Evolutionary conservation across 768 basidiomycete genomes (phyloP).

Genomic region (Xerocomellus chrysenteron): DNA sequence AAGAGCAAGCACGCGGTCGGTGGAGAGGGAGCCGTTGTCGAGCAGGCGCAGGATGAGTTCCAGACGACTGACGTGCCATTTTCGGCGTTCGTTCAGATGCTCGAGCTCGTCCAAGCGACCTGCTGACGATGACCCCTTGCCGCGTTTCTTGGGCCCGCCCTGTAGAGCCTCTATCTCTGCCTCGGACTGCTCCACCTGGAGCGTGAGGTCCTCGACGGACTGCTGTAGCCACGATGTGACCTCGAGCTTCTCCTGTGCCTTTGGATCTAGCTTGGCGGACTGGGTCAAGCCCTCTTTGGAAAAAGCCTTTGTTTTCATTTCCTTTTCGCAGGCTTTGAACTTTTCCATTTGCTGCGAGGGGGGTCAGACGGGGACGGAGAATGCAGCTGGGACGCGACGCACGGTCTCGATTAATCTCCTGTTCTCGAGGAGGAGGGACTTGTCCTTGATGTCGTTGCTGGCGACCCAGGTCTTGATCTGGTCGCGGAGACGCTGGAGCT

Average conservation of each 20-base stretch:
- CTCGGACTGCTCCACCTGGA: slow-evolving; percentile 92
- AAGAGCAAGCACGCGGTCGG: slow-evolving; percentile 76
- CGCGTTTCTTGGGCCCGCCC: slow-evolving; percentile 80
- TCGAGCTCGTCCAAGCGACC: slow-evolving; percentile 85
- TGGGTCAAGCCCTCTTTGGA: slow-evolving; percentile 97
- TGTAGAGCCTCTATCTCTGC: slow-evolving; percentile 91
- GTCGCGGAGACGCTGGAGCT: slow-evolving; percentile 78
- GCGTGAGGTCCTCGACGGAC: slow-evolving; percentile 87
- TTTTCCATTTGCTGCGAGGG: slow-evolving; percentile 96
- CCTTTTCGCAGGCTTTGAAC: slow-evolving; percentile 99
- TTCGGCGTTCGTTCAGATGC: slow-evolving; percentile 84
- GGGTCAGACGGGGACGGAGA: background rate
- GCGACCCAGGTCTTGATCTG: slow-evolving; percentile 96
- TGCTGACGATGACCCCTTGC: slow-evolving; percentile 61
- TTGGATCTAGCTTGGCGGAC: slow-evolving; percentile 92
- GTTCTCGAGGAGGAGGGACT: slow-evolving; percentile 87
- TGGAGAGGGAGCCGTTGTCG: slow-evolving; percentile 86
- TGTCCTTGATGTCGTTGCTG: slow-evolving; percentile 99
- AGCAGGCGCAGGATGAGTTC: slow-evolving; percentile 91
- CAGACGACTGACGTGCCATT: slow-evolving; percentile 91
- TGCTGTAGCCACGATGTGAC: slow-evolving; percentile 82
- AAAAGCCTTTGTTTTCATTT: slow-evolving; percentile 99
- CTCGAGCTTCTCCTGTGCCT: slow-evolving; percentile 95
- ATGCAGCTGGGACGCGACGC: slow-evolving; percentile 32
- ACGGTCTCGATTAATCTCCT: slow-evolving; percentile 97